A percentile compares a stretch with the other conserved stretches of the same genome.
phyloP scores from a whole-genome alignment of 116 monocot genomes.

The Dioscorea cayenensis region DNA sequence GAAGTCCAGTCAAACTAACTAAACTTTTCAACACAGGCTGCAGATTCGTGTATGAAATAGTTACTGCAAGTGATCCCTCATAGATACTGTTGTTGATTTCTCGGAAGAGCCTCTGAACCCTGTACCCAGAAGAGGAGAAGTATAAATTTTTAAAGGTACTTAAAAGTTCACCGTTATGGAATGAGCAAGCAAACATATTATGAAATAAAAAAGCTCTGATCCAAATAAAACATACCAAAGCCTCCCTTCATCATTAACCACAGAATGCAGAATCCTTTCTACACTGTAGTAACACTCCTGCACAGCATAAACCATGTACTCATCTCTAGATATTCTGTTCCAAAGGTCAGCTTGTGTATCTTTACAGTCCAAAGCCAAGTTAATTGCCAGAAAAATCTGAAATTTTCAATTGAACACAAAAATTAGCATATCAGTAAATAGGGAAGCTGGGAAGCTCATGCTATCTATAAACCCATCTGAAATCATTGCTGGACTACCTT shows the following conservation, averaged over 20 bases:
- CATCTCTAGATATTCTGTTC: constrained; percentile 74
- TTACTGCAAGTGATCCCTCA: constrained; percentile 61
- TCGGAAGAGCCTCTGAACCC: constrained; percentile 90
- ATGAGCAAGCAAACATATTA: no score
- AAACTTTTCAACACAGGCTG: constrained; percentile 55
- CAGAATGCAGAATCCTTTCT: constrained; percentile 74
- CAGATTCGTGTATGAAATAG: constrained; percentile 64
- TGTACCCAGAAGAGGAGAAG: constrained; percentile 16
- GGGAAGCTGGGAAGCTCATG: not conserved
- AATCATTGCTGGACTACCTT: constrained; percentile 47
- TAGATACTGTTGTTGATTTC: constrained; percentile 69
- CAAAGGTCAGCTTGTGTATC: constrained; percentile 68
- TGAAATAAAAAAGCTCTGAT: not conserved
- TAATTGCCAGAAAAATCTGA: constrained; percentile 69
- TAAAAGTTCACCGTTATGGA: no score
- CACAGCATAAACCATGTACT: constrained; percentile 97
- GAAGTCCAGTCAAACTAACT: constrained; percentile 81
- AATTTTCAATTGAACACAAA: constrained; percentile 5
- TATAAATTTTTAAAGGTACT: no score
- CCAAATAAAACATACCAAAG: constrained; percentile 50
- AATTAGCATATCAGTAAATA: not conserved
- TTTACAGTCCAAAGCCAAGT: constrained; percentile 69
- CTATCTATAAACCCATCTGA: no score
- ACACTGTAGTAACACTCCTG: constrained; percentile 79
- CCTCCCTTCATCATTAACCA: constrained; percentile 82